Evolutionary conservation across 2,329 filamentous ascomycete species (phyloP).

Genomic region (Tolypocladium tropicale): DNA sequence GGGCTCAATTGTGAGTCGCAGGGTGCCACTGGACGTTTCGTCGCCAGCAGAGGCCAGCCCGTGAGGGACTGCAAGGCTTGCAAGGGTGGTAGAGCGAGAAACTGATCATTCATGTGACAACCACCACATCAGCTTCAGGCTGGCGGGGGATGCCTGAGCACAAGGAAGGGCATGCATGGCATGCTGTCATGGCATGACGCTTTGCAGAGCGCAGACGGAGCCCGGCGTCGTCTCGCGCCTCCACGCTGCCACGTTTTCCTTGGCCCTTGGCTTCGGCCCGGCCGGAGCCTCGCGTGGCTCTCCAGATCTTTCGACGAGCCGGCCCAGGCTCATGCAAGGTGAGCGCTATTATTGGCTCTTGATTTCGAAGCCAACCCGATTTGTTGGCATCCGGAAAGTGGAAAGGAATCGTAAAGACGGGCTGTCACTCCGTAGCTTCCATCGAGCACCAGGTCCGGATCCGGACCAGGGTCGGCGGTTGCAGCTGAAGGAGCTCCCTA

Average conservation of each 20-base stretch:
- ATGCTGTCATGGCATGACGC: background rate
- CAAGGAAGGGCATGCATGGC: background rate
- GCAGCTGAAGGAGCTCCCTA: background rate
- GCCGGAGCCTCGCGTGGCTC: background rate
- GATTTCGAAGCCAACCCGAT: no score
- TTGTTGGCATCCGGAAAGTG: no score
- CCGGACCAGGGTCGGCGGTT: no score
- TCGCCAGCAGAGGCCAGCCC: background rate
- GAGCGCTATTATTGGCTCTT: background rate
- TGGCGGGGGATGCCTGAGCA: background rate
- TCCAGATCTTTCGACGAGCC: background rate
- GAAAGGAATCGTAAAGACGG: no score
- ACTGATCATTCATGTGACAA: background rate
- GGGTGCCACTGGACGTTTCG: background rate
- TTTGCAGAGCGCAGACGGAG: background rate
- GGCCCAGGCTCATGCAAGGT: background rate
- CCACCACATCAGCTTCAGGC: background rate
- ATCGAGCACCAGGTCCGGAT: background rate
- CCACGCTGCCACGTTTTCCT: background rate
- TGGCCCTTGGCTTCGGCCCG: background rate
- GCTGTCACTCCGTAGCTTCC: background rate
- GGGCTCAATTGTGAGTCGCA: background rate
- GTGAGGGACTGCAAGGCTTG: background rate
- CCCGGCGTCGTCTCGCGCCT: background rate
- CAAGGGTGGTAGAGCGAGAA: background rate